A percentile compares a stretch with the other conserved stretches of the same genome.
These are phyloP conservation scores for Penicillium sp. DNA, from an alignment of 2,329 filamentous ascomycete species.

Conservation along the genomic window DNA sequence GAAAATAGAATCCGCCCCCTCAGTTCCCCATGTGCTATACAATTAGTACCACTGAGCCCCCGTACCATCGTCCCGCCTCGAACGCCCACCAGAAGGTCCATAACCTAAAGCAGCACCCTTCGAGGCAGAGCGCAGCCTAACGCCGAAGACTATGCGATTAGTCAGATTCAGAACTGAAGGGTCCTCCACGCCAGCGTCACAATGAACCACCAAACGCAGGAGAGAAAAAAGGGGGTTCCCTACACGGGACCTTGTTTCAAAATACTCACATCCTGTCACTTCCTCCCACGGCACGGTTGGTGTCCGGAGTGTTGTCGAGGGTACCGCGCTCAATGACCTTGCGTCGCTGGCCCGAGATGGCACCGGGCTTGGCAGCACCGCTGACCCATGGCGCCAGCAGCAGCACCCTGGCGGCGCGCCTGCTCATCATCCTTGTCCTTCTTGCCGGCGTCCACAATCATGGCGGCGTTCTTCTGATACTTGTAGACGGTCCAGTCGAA, in stretches of 20 bases:
- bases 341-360: slow-evolving; percentile 70
- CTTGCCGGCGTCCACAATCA: slow-evolving; percentile 77
- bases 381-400: slow-evolving; percentile 52
- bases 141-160: slow-evolving; percentile 78
- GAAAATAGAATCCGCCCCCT: slow-evolving; percentile 16
- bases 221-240: slow-evolving; percentile 67
- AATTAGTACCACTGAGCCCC: slow-evolving; percentile 45
- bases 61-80: slow-evolving; percentile 52
- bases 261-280: slow-evolving; percentile 95
- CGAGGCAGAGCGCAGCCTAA: slow-evolving; percentile 79
- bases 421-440: slow-evolving; percentile 68
- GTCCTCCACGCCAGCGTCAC: slow-evolving; percentile 69
- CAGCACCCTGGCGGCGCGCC: slow-evolving; percentile 58
- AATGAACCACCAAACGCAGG: slow-evolving; percentile 74
- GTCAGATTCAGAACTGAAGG: slow-evolving; percentile 65
- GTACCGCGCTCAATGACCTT: slow-evolving; percentile 71
- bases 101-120: slow-evolving; percentile 58
- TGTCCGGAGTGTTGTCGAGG: slow-evolving; percentile 66
- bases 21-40: slow-evolving; percentile 29
- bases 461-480: slow-evolving; percentile 98
- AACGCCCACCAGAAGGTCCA: slow-evolving; percentile 46
- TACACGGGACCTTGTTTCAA: slow-evolving; percentile 72
- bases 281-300: slow-evolving; percentile 69
- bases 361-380: slow-evolving; percentile 63
- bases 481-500: slow-evolving; percentile 99